Evolutionary conservation across 2,329 filamentous ascomycete genomes (phyloP).

Genomic region (Fonsecaea pedrosoi): DNA sequence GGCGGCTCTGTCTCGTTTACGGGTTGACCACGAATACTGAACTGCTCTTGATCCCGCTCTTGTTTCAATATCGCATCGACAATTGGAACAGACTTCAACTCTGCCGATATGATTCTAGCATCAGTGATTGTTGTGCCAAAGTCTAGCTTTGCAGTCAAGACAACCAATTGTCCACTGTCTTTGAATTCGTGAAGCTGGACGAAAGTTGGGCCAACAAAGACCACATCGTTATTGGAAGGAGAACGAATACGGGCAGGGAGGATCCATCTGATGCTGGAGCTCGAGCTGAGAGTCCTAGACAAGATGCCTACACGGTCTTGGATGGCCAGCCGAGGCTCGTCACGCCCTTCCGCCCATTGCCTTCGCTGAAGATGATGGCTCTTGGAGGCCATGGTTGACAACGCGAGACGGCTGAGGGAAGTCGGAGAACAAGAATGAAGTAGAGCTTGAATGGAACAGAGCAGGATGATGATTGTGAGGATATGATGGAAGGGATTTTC

Average conservation of each 20-base stretch:
- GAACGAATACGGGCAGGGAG: conserved; percentile 79
- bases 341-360: background rate
- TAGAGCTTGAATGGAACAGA: background rate
- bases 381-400: background rate
- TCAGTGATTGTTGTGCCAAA: conserved; percentile 81
- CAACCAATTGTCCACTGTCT: conserved; percentile 69
- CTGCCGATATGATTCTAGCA: conserved; percentile 74
- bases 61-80: conserved; percentile 41
- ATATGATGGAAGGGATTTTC: background rate
- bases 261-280: conserved; percentile 76
- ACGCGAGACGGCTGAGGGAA: background rate
- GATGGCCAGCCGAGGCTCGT: background rate
- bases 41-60: conserved; percentile 36
- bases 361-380: background rate
- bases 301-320: conserved; percentile 66
- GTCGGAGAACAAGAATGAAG: background rate
- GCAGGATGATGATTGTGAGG: background rate
- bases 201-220: conserved; percentile 82
- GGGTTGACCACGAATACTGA: conserved; percentile 32
- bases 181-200: conserved; percentile 79
- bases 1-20: conserved; percentile 63
- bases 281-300: conserved; percentile 77
- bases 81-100: conserved; percentile 48
- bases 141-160: conserved; percentile 78
- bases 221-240: conserved; percentile 75